Conservation (phyloP, 441 rosid species). For the Omphalea diandra region DNA sequence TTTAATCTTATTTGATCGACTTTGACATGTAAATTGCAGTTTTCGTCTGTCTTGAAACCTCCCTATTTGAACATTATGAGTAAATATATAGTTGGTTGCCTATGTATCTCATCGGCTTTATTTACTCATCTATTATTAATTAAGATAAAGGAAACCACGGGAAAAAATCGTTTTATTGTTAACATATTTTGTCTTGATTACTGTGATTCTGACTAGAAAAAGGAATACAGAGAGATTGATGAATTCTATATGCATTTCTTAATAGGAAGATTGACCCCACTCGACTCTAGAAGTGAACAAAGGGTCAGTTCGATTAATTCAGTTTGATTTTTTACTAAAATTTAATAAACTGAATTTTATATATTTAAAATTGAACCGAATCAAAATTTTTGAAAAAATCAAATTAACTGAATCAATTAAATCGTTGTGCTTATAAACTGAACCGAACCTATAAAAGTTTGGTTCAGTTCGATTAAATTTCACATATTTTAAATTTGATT, state of each 20-base stretch:
- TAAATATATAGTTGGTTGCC: no score
- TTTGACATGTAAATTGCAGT: not conserved
- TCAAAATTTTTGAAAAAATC: no score
- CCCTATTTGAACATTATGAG: not conserved
- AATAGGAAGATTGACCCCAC: constrained; percentile 2
- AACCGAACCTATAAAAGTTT: no score
- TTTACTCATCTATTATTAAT: not conserved
- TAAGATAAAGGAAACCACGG: constrained; percentile 14
- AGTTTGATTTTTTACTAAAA: no score
- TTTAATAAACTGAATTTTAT: no score
- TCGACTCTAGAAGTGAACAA: no score
- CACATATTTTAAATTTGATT: no score
- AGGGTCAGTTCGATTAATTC: no score
- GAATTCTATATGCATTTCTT: not conserved
- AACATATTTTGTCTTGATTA: constrained; percentile 1
- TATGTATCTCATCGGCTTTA: constrained; percentile 25
- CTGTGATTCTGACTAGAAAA: not conserved
- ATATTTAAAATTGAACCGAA: no score
- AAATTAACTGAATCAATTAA: no score
- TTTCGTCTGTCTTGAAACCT: not conserved
- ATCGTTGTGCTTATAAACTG: no score
- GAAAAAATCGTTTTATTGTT: not conserved
- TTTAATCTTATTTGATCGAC: not conserved
- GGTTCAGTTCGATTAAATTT: no score
- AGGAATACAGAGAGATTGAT: constrained; percentile 1